Base-by-base conservation (phyloP, 257 asterid genomes). In the Phtheirospermum japonicum region DNA sequence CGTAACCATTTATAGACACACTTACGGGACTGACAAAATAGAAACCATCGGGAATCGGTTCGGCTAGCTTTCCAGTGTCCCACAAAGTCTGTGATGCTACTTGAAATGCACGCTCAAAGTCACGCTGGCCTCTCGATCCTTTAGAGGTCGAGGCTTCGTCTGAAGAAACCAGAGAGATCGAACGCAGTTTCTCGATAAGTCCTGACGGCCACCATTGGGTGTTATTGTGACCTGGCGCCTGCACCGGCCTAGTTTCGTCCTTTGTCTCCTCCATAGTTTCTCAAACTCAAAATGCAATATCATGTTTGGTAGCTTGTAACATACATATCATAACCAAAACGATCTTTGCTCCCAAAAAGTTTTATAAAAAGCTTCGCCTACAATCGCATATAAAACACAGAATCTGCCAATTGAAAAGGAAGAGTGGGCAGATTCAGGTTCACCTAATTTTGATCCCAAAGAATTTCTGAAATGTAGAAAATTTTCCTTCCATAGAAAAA, bases 1-100 rank as follows among this genome's bases (percentile, higher is more conserved):
- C 39, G 32, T 11, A 50, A 50, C 18, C n/a, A 50, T 28, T 39
- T 34, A 20, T 61, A 59, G 20, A 56, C 46, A 30, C 40, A 63
- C 87, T 81, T 81, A 89, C 97, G 46, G 93, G 93, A 79, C 76
- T 74, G 68, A 90, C 82, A 57, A 85, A 90, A 79, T 87, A 87
- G 77, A 90, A 90, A 72, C 97, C 97, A 76, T 90, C 95, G 40
- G 95, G 96, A 67, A 90, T 83, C 60, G 85, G 86, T 63, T 85
- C 95, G 43, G 83, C 50, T 52, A 90, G 87, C 76, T 77, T 80
- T 73, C 97, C 97, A 49, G 93, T 82, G 71, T 78, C 87, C 97
- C 97, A 87, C 78, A 90, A 76, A 53, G 83, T 74, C 81, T 83
- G 95, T 13, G 95, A 90, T 52, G 79, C 88, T 71, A 73, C 80